A percentile compares a stretch with the other conserved stretches of the same genome.
These are phyloP conservation scores for Scheffersomyces spartinae DNA, from an alignment of 805 yeast genomes.

Conservation along the genomic window DNA sequence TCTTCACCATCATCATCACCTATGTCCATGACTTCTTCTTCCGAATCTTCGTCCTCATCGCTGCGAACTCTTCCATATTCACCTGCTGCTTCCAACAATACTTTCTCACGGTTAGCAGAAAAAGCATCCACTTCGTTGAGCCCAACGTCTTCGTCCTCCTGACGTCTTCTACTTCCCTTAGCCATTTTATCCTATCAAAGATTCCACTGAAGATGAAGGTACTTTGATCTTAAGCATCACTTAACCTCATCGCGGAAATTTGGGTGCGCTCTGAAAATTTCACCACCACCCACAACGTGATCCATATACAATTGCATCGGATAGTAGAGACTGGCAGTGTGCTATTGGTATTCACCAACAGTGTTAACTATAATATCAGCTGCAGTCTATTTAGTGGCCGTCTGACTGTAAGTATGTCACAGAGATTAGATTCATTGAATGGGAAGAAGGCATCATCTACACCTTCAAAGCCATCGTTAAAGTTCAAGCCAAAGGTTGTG, in stretches of 20 bases:
- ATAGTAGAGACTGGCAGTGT: no score
- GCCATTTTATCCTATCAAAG: conserved; percentile 9
- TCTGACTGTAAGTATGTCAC: conserved; percentile 21
- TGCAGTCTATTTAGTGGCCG: no score
- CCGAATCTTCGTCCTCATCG: conserved; percentile 32
- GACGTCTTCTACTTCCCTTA: conserved; percentile 5
- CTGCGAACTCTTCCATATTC: conserved; percentile 17
- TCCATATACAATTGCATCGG: no score
- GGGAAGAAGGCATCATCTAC: conserved; percentile 13
- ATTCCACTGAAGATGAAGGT: no score
- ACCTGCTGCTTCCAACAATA: conserved; percentile 47
- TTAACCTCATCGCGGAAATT: no score
- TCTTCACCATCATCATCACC: conserved; percentile 29
- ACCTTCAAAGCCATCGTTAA: conserved; percentile 40
- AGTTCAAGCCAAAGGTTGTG: conserved; percentile 81
- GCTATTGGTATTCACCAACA: no score
- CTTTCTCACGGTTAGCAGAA: conserved; percentile 45
- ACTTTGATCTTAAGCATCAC: no score
- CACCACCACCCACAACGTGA: no score
- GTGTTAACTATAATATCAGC: no score
- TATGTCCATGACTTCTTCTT: conserved; percentile 40
- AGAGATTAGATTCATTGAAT: conserved; percentile 30
- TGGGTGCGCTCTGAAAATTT: no score
- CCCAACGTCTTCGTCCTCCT: conserved; percentile 19
- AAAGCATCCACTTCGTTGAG: conserved; percentile 61